Conservation (phyloP, 768 basidiomycete genomes). For the Ramaria sp. region DNA sequence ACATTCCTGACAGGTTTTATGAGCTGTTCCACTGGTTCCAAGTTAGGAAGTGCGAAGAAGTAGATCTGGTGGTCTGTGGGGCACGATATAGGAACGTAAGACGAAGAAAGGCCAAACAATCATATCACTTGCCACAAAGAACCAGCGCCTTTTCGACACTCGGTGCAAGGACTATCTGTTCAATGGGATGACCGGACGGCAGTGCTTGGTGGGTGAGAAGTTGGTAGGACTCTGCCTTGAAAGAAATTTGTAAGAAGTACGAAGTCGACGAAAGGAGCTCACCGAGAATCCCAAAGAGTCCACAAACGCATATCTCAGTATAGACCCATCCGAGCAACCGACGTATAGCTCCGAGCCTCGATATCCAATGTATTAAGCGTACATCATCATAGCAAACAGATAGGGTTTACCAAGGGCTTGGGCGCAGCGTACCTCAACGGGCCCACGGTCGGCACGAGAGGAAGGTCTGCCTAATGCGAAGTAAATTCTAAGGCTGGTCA, state of each 20-base stretch:
- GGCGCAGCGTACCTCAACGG: constrained; percentile 27
- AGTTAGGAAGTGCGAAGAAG: constrained; percentile 71
- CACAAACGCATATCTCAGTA: constrained; percentile 70
- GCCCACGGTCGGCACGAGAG: constrained; percentile 13
- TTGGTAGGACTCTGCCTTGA: constrained; percentile 44
- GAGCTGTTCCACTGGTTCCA: constrained; percentile 44
- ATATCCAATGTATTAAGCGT: background rate
- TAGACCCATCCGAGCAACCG: constrained; percentile 76
- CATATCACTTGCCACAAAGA: constrained; percentile 47
- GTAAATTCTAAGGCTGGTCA: background rate
- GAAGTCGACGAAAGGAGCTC: constrained; percentile 13
- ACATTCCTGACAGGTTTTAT: constrained; percentile 79
- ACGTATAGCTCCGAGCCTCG: constrained; percentile 78
- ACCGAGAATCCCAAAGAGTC: constrained; percentile 43
- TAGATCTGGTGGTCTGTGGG: constrained; percentile 52
- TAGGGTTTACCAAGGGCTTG: constrained; percentile 44
- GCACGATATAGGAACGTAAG: background rate
- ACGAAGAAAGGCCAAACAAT: background rate
- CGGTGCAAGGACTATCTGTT: constrained; percentile 72
- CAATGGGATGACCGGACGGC: constrained; percentile 59
- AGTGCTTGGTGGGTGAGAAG: constrained; percentile 61
- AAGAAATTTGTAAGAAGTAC: constrained; percentile 17
- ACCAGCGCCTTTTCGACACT: constrained; percentile 66
- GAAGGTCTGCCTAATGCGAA: constrained; percentile 7
- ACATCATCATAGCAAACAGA: background rate